Evolutionary conservation across 257 asterid genomes (phyloP).

Genomic region (Phtheirospermum japonicum): DNA sequence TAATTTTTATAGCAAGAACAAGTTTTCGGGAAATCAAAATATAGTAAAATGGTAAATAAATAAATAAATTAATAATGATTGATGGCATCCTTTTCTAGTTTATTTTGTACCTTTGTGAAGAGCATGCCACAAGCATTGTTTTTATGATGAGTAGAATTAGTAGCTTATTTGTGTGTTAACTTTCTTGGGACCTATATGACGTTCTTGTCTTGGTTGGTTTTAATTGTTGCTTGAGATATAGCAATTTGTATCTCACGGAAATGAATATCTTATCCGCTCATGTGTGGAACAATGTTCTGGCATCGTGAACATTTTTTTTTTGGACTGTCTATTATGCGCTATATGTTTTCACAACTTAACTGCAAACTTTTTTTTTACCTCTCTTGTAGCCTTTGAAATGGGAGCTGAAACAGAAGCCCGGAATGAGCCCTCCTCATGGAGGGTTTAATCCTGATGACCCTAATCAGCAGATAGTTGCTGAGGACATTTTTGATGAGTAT

Average conservation of each 20-base stretch:
- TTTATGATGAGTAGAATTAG: background rate
- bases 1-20: background rate
- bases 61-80: no score
- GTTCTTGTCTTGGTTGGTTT: background rate
- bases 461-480: constrained; percentile 98
- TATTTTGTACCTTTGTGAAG: background rate
- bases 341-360: background rate
- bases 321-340: background rate
- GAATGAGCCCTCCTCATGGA: constrained; percentile 95
- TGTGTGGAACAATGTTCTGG: background rate
- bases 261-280: background rate
- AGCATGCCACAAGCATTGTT: background rate
- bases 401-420: constrained; percentile 94
- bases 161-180: background rate
- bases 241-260: background rate
- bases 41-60: no score
- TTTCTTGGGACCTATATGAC: background rate
- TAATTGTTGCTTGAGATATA: background rate
- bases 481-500: constrained; percentile 93
- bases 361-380: background rate
- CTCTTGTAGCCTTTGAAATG: constrained; percentile 63
- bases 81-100: background rate
- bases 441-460: constrained; percentile 82
- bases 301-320: background rate
- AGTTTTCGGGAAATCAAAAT: no score